Base-by-base conservation (phyloP, 2,329 filamentous ascomycete species). In the Ampelomyces quisqualis region DNA sequence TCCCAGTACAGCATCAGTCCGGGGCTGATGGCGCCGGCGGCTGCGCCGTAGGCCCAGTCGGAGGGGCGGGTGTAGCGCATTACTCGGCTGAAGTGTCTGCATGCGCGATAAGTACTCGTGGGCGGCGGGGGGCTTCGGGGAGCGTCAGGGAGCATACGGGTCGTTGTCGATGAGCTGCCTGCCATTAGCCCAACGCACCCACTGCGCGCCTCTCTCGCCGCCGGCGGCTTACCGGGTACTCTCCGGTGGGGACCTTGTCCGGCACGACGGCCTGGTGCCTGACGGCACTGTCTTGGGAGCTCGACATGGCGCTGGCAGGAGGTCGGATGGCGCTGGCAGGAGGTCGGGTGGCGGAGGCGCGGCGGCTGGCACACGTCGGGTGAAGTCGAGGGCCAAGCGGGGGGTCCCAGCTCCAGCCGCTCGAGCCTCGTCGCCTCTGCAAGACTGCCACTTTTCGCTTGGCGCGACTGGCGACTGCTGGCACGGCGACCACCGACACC, bases 121-220 rank as follows among this genome's bases (percentile, higher is more conserved):
- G 27, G 33, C 28, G 28, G 34, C 49, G 28, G 7, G 39, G 34
- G 26, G 38, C 36, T 18, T 35, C 49, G 28, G 7, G 39, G 34
- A 26, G 38, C 36, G 17, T 40, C 21, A 22, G 17, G 48, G 26
- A 49, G 72, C 85, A 68, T 90, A 96, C 90, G 93, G 93, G 73
- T 98, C 93, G 76, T 88, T 94, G 77, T 98, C 93, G 73, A 98
- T 97, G 75, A 97, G 86, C 93, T 98, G 74, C 34, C 37, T 37
- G 19, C 27, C 26, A 52, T 67, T 62, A 68, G 65, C 54, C 23
- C 38, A 40, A 29, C 38, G n/a, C 30, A 32, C 38, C 46, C 37
- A 57, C 57, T 61, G 55, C 51, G 55, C 38, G 57, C 29, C 41
- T 50, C 43, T 57, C 52, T 56, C 58, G 40, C 43, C 41, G 29